A percentile compares a stretch with the other conserved stretches of the same genome.
phyloP scores from a whole-genome alignment of 78 protist species.

The Blattamonas nauphoetae region DNA sequence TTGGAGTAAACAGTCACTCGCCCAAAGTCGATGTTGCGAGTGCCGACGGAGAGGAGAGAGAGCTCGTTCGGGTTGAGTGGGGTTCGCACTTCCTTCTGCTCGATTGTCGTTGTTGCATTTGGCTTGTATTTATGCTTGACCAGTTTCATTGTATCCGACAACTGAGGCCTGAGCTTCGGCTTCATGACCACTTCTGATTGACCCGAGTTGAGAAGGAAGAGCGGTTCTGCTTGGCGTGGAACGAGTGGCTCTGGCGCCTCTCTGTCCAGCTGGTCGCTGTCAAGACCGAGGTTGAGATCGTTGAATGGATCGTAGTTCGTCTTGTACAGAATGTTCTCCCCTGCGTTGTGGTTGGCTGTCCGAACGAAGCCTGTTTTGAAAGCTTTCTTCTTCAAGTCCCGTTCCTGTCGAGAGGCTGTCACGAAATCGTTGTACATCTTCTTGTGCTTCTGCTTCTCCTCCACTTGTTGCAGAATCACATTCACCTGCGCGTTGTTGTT shows the following conservation, averaged over 20 bases:
- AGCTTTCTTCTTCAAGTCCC: no score
- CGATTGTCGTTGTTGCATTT: not conserved
- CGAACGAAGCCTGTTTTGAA: no score
- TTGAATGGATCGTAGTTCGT: not conserved
- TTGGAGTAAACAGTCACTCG: not conserved
- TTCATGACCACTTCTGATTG: not conserved
- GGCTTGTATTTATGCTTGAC: conserved; percentile 2
- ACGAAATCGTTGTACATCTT: no score
- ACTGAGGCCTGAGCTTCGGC: not conserved
- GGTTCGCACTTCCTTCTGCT: not conserved
- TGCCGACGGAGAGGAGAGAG: not conserved
- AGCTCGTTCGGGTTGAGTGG: not conserved
- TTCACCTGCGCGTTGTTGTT: no score
- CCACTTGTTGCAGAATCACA: no score
- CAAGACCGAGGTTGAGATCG: not conserved
- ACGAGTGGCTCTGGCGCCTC: not conserved
- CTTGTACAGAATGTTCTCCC: no score
- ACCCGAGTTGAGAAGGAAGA: not conserved
- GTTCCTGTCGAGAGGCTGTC: no score
- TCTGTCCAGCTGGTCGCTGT: not conserved
- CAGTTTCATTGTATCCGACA: not conserved
- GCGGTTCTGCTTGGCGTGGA: not conserved
- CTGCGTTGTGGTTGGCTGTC: no score
- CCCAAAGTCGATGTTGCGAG: not conserved
- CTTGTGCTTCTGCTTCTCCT: no score